phyloP scores from a whole-genome alignment of 2,329 filamentous ascomycete species.

The Fusarium sacchari region DNA sequence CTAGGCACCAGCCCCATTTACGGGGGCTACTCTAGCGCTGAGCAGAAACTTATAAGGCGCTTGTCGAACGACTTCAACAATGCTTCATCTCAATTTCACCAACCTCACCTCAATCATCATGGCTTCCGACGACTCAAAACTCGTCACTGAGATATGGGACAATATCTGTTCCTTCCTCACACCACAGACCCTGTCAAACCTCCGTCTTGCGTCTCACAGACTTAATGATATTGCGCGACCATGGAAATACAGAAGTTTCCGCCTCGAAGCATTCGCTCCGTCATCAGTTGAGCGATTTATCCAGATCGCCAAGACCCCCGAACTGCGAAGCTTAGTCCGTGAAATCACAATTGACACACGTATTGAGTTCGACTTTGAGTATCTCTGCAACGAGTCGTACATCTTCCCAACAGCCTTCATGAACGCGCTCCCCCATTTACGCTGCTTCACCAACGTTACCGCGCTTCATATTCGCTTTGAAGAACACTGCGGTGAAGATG shows the following conservation, averaged over 20 bases:
- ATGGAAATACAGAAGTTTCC: neutral
- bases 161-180: slow-evolving; percentile 6
- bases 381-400: neutral
- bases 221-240: neutral
- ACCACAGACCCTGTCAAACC: neutral
- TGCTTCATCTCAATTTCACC: neutral
- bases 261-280: neutral
- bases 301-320: neutral
- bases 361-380: slow-evolving; percentile 3
- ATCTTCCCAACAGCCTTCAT: neutral
- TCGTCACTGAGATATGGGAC: slow-evolving; percentile 18
- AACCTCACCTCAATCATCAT: neutral
- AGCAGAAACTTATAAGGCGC: neutral
- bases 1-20: neutral
- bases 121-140: neutral
- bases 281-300: slow-evolving; percentile 21
- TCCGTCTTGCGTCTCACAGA: slow-evolving; percentile 5
- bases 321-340: slow-evolving; percentile 4
- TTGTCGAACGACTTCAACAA: too few relatives aligned
- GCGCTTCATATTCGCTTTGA: slow-evolving; percentile 16
- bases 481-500: slow-evolving; percentile 1
- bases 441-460: neutral
- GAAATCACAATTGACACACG: slow-evolving; percentile 29
- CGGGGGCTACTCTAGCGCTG: neutral
- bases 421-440: neutral